These are phyloP conservation scores for Phytopythium litorale DNA, from an alignment of 352 stramenopile species.

Conservation along the genomic window DNA sequence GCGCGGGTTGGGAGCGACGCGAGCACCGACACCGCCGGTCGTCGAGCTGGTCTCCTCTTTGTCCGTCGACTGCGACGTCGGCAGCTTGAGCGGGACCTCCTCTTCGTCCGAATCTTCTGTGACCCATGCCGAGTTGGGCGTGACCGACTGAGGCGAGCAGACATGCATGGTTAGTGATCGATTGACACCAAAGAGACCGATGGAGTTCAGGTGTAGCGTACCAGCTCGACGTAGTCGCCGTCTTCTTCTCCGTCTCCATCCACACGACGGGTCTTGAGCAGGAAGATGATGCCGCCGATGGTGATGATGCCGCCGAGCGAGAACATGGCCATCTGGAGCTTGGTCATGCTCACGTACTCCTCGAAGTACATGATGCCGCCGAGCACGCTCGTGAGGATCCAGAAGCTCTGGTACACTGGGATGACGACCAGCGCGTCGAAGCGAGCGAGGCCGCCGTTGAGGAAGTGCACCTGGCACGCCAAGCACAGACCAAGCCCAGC, in stretches of 20 bases:
- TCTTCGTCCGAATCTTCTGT: slow-evolving; percentile 82
- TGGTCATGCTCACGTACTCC: slow-evolving; percentile 85
- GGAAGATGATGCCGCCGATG: slow-evolving; percentile 72
- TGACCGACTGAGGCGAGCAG: slow-evolving; percentile 47
- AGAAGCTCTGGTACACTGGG: slow-evolving; percentile 91
- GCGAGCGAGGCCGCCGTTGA: slow-evolving; percentile 85
- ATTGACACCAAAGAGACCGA: not conserved
- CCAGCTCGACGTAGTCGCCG: slow-evolving; percentile 63
- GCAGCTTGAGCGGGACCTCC: slow-evolving; percentile 61
- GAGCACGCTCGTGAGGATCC: slow-evolving; percentile 88
- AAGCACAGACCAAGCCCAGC: slow-evolving; percentile 61
- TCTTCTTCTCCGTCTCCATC: slow-evolving; percentile 26
- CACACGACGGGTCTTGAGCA: slow-evolving; percentile 58
- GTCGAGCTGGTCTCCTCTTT: slow-evolving; percentile 21
- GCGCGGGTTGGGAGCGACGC: slow-evolving; percentile 6
- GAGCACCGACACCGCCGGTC: slow-evolving; percentile 16
- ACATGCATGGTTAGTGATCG: slow-evolving; percentile 3
- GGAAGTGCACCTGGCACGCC: slow-evolving; percentile 81
- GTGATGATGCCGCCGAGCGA: slow-evolving; percentile 67
- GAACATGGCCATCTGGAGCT: slow-evolving; percentile 76
- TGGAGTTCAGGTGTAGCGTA: slow-evolving; percentile 17
- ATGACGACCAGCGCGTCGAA: slow-evolving; percentile 90
- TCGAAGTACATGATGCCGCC: slow-evolving; percentile 92
- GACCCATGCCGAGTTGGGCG: slow-evolving; percentile 74
- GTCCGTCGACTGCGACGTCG: slow-evolving; percentile 7